Conservation (phyloP, 495 filamentous ascomycete species). For the Aspergillus homomorphus region DNA sequence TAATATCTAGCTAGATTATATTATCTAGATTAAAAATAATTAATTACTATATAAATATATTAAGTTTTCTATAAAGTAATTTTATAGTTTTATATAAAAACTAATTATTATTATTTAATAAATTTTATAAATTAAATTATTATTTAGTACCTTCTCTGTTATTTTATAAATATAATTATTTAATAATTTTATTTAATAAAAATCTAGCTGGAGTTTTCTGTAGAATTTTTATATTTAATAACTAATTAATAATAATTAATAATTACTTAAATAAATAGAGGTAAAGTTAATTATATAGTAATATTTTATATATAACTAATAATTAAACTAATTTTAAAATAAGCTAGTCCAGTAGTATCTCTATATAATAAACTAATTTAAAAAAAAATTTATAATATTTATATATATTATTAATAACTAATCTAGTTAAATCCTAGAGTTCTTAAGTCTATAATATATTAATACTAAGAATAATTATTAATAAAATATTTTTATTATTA, state of each 20-base stretch:
- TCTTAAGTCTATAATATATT: background rate
- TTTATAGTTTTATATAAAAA: background rate
- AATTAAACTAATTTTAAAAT: background rate
- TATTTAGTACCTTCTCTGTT: background rate
- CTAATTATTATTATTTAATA: background rate
- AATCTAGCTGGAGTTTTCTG: no score
- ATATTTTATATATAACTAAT: background rate
- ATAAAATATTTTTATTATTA: constrained; percentile 4
- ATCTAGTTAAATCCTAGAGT: background rate
- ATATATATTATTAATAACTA: background rate
- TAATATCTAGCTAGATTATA: constrained; percentile 2
- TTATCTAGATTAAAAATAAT: background rate
- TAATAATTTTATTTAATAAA: background rate
- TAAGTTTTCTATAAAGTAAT: background rate
- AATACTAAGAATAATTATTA: background rate
- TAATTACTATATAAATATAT: background rate
- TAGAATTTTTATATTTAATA: constrained; percentile 1
- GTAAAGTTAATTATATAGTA: background rate
- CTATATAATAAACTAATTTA: background rate
- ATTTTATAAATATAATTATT: background rate
- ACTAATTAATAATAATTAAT: background rate
- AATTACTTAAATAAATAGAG: constrained; percentile 1
- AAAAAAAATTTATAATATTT: background rate
- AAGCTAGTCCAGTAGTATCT: background rate
- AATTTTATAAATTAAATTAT: background rate